Conservation (phyloP, 768 basidiomycete genomes). For the Trametes sanguinea region DNA sequence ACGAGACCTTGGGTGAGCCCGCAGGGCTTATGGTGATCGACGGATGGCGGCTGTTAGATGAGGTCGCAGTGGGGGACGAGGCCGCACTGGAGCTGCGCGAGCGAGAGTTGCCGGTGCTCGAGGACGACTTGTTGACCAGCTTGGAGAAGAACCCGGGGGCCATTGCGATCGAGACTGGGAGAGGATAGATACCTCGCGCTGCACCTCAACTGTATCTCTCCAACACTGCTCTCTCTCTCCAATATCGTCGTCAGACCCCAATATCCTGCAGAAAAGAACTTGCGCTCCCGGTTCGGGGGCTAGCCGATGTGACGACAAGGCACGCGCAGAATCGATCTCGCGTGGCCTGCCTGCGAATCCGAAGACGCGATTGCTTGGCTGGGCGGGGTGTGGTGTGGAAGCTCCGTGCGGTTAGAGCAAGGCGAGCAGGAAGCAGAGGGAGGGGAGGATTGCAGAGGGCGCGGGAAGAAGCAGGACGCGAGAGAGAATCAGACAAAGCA, state of each 20-base stretch:
- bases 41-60: conserved; percentile 21
- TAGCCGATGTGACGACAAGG: conserved; percentile 19
- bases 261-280: not conserved
- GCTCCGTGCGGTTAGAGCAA: conserved; percentile 13
- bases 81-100: conserved; percentile 21
- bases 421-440: not conserved
- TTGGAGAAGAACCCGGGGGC: conserved; percentile 35
- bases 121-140: conserved; percentile 27
- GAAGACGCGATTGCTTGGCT: conserved; percentile 14
- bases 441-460: not conserved
- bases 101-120: conserved; percentile 18
- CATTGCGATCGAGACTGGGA: conserved; percentile 11
- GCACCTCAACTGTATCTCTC: too few species aligned
- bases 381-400: conserved; percentile 10
- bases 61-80: conserved; percentile 21
- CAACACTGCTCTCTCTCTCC: too few species aligned
- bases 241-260: too few species aligned
- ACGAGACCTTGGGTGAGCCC: not conserved
- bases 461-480: not conserved
- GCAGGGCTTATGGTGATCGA: conserved; percentile 20
- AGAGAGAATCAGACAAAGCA: too few species aligned
- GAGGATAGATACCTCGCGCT: conserved; percentile 1
- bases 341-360: conserved; percentile 31
- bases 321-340: conserved; percentile 25
- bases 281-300: not conserved